These are phyloP conservation scores for Ceratocystis albifundus DNA, from an alignment of 2,329 filamentous ascomycete species.

Conservation along the genomic window DNA sequence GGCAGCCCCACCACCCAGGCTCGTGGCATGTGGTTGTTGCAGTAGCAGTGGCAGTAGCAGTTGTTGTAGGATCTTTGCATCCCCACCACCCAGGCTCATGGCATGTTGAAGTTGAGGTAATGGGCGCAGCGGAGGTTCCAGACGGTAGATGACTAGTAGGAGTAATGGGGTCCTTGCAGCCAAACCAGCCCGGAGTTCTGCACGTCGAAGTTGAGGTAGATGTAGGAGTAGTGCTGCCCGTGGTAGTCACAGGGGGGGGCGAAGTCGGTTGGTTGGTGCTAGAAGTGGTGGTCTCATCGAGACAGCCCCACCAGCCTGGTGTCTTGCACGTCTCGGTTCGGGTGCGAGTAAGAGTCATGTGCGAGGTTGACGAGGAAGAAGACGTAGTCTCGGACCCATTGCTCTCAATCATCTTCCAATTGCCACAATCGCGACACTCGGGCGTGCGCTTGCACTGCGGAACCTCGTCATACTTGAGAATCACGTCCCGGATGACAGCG, in stretches of 20 bases:
- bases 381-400: slow-evolving; percentile 71
- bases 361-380: slow-evolving; percentile 39
- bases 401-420: slow-evolving; percentile 91
- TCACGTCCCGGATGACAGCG: slow-evolving; percentile 75
- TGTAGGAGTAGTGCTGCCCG: slow-evolving; percentile 33
- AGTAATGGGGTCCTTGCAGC: slow-evolving; percentile 43
- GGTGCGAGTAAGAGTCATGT: slow-evolving; percentile 51
- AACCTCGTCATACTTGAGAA: slow-evolving; percentile 70
- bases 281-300: slow-evolving; percentile 49
- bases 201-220: slow-evolving; percentile 44
- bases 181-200: slow-evolving; percentile 54
- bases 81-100: slow-evolving; percentile 23
- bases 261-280: slow-evolving; percentile 30
- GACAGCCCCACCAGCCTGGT: slow-evolving; percentile 81
- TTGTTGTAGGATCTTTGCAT: slow-evolving; percentile 26
- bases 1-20: slow-evolving; percentile 57
- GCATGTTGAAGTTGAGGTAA: slow-evolving; percentile 26
- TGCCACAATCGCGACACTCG: slow-evolving; percentile 77
- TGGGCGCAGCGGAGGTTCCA: slow-evolving; percentile 27
- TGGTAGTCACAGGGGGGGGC: slow-evolving; percentile 10
- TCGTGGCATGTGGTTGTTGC: slow-evolving; percentile 45
- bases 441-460: slow-evolving; percentile 64
- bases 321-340: slow-evolving; percentile 81
- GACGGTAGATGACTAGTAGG: slow-evolving; percentile 31
- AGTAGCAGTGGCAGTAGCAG: slow-evolving; percentile 35